Base-by-base conservation (phyloP, 192 early-diverging fungal species). In the Cladochytrium replicatum region DNA sequence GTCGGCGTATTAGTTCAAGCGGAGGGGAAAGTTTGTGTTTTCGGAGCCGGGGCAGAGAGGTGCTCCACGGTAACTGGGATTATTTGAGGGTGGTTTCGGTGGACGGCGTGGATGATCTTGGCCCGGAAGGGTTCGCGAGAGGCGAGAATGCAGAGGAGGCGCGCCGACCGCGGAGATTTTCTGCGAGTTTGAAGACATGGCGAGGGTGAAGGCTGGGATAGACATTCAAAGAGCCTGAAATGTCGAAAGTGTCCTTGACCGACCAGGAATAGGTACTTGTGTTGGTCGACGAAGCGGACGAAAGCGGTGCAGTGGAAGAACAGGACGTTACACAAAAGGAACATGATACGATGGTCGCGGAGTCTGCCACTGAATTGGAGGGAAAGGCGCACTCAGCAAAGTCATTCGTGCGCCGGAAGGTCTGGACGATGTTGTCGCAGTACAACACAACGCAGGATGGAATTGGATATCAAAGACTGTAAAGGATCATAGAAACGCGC, bases 1-100 rank as follows among this genome's bases (percentile, higher is more conserved):
- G 81, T 89, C 1, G 57, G 58, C n/a, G 42, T 89, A 79, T 61
- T 60, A 84, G 50, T 89, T 89, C 67, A 60, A 72, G 13, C 73
- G 75, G 47, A 72, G 68, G 37, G 82, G 83, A 8, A 65, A 66
- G 15, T 59, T 89, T 21, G 70, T 66, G 17, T 74, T 84, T 53
- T n/a, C n/a, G n/a, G n/a, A 50, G 47, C 21, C 58, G 5, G 17
- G 54, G 7, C 74, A 62, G n/a, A 49, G 39, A 26, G 55, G 66
- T 0, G 47, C 52, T 3, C n/a, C 61, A 73, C 40, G 61, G n/a
- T n/a, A n/a, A n/a, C n/a, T n/a, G n/a, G n/a, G n/a, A n/a, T n/a
- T n/a, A n/a, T n/a, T n/a, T n/a, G n/a, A n/a, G n/a, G n/a, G n/a
- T n/a, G n/a, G n/a, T n/a, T n/a, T n/a, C 66, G 17, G 23, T 81